Evolutionary conservation across 2,329 filamentous ascomycete species (phyloP), one percentile per base, ranked within the genome.

Genomic region (Aspergillus vadensis): DNA sequence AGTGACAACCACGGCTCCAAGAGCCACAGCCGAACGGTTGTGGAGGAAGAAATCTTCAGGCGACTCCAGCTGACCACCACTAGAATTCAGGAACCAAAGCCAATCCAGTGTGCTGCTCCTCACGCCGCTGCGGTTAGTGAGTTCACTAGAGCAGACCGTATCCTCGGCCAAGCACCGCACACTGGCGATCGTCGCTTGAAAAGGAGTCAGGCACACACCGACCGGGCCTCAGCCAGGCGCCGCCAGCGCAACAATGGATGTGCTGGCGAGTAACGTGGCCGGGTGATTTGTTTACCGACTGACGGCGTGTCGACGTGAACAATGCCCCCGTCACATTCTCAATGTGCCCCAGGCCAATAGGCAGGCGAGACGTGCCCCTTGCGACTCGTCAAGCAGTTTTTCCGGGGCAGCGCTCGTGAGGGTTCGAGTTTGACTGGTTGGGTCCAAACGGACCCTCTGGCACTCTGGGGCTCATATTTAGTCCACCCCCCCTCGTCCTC

Each of bases 321-420:
- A 55, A 55, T 55, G 52, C 15, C 25, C 36, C 38, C 27, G 41
- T 23, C n/a, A 41, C 57, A 59, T 58, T 58, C 23, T 36, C 30
- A 14, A 32, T 43, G 56, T 23, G 17, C 47, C 58, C 36, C 30
- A 30, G 23, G 32, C 60, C 58, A 60, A 58, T 55, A 44, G 59
- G 36, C 48, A 19, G 57, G 52, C 52, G 32, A 47, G 44, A 41
- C 38, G 60, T 55, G 53, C 60, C 62, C 63, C 60, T 64, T 64
- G 60, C 59, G 57, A 65, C 63, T 67, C 61, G 65, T 38, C 49
- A 41, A 59, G 55, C 36, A 58, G 43, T 44, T 56, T 55, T 50
- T 52, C 50, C 53, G 32, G 32, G 51, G 39, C 50, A 32, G 38
- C 32, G 27, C 44, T 53, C 41, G 54, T 57, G 36, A 36, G 32